These are phyloP conservation scores for Torulaspora quercuum DNA, from an alignment of 805 yeast genomes.

Conservation along the genomic window DNA sequence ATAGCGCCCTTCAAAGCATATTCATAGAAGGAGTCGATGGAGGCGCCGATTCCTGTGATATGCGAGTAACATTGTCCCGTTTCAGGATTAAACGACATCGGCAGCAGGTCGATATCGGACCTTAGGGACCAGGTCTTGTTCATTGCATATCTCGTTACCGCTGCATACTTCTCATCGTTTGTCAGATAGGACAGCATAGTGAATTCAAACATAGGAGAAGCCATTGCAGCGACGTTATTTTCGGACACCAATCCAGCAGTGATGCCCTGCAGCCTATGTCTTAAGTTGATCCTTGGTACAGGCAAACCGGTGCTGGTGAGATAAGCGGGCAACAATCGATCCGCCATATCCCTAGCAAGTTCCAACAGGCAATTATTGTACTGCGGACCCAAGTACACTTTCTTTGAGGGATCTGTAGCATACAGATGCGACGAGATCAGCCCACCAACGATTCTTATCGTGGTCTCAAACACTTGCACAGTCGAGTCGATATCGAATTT, in stretches of 20 bases:
- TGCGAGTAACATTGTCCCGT: slow-evolving; percentile 54
- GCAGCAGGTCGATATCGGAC: slow-evolving; percentile 59
- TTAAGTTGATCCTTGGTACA: slow-evolving; percentile 71
- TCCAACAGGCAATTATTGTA: slow-evolving; percentile 72
- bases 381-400: slow-evolving; percentile 38
- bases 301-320: slow-evolving; percentile 65
- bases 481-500: slow-evolving; percentile 61
- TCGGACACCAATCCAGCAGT: slow-evolving; percentile 50
- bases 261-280: slow-evolving; percentile 46
- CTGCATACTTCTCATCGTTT: slow-evolving; percentile 67
- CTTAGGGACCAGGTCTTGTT: slow-evolving; percentile 67
- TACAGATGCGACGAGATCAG: slow-evolving; percentile 73
- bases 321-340: slow-evolving; percentile 66
- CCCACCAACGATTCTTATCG: slow-evolving; percentile 81
- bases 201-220: slow-evolving; percentile 78
- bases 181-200: slow-evolving; percentile 71
- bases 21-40: slow-evolving; percentile 87
- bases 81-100: slow-evolving; percentile 70
- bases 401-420: slow-evolving; percentile 47
- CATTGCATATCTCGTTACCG: slow-evolving; percentile 58
- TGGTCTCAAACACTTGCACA: slow-evolving; percentile 84
- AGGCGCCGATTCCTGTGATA: slow-evolving; percentile 82
- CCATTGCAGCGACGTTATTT: slow-evolving; percentile 86
- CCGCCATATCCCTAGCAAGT: slow-evolving; percentile 74
- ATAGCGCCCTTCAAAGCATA: slow-evolving; percentile 77